Evolutionary conservation across 2,329 filamentous ascomycete genomes (phyloP).

Genomic region (Tolypocladium inflatum): DNA sequence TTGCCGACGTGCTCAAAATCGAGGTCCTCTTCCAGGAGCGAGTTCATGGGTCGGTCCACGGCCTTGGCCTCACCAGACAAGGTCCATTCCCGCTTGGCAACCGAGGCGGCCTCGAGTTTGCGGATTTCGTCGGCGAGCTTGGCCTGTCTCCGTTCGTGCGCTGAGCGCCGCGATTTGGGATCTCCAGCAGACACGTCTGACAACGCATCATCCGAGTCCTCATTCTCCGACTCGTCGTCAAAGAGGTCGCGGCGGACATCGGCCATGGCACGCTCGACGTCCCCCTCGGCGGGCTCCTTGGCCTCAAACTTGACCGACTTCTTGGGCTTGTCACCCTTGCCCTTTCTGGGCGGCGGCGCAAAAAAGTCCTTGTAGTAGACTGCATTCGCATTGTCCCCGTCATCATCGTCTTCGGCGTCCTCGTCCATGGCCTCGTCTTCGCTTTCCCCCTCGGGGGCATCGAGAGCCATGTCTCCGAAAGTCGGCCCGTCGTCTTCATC

Average conservation of each 20-base stretch:
- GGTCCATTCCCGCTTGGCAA: conserved; percentile 86
- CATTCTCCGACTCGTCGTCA: conserved; percentile 60
- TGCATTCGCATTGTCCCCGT: conserved; percentile 69
- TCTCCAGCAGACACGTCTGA: conserved; percentile 60
- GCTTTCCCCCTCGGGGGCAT: conserved; percentile 60
- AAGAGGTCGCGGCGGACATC: conserved; percentile 86
- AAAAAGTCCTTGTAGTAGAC: conserved; percentile 93
- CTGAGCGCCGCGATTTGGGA: conserved; percentile 64
- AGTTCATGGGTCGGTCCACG: conserved; percentile 76
- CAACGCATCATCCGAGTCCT: conserved; percentile 55
- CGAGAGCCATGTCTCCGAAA: conserved; percentile 69
- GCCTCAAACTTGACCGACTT: conserved; percentile 30
- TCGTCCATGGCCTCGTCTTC: conserved; percentile 53
- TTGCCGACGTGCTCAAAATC: conserved; percentile 95
- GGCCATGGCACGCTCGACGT: conserved; percentile 74
- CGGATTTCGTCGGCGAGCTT: conserved; percentile 86
- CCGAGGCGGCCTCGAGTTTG: conserved; percentile 77
- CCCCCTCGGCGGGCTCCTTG: conserved; percentile 44
- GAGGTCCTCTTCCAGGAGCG: conserved; percentile 84
- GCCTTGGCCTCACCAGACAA: conserved; percentile 81
- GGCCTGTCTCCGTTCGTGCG: conserved; percentile 78
- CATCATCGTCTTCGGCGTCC: conserved; percentile 45
- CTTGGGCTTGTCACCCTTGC: conserved; percentile 38
- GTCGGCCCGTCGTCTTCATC: conserved; percentile 69
- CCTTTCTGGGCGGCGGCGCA: conserved; percentile 70